Conservation (phyloP, 768 basidiomycete species). For the Pleurotus platypus region DNA sequence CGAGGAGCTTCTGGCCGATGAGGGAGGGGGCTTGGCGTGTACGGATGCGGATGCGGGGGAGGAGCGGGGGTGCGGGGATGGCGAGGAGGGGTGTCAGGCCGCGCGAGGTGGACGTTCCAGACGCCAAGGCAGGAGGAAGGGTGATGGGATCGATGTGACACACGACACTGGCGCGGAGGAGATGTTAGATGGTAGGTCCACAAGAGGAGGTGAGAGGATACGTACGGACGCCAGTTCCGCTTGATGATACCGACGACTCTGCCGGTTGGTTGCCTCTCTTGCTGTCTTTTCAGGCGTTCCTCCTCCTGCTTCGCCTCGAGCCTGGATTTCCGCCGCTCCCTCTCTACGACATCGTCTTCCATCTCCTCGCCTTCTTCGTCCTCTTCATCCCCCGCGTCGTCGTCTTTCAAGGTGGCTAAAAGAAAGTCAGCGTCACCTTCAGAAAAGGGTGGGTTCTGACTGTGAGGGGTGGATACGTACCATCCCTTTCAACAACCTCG, state of each 20-base stretch:
- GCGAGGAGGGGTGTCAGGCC: slow-evolving; percentile 92
- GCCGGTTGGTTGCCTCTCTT: slow-evolving; percentile 87
- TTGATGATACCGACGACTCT: slow-evolving; percentile 89
- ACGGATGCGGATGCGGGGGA: slow-evolving; percentile 91
- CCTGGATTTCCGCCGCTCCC: slow-evolving; percentile 37
- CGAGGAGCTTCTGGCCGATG: slow-evolving; percentile 91
- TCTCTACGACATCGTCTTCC: slow-evolving; percentile 13
- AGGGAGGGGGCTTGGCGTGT: slow-evolving; percentile 92
- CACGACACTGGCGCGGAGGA: slow-evolving; percentile 62
- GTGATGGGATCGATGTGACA: slow-evolving; percentile 94
- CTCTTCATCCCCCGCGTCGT: slow-evolving; percentile 80
- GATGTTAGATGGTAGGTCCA: background rate
- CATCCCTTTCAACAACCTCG: slow-evolving; percentile 92
- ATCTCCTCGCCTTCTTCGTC: slow-evolving; percentile 37
- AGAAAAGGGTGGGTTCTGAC: background rate
- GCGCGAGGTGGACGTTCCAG: slow-evolving; percentile 71
- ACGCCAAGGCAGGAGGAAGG: slow-evolving; percentile 79
- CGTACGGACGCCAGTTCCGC: slow-evolving; percentile 92
- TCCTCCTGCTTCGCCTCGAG: slow-evolving; percentile 34
- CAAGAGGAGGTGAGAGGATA: slow-evolving; percentile 16
- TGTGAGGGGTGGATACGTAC: slow-evolving; percentile 32
- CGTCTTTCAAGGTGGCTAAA: slow-evolving; percentile 79
- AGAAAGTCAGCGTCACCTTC: background rate
- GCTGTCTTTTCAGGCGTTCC: slow-evolving; percentile 19
- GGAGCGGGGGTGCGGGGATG: slow-evolving; percentile 84